These are phyloP conservation scores for Saccharomycopsis schoenii DNA, from an alignment of 805 yeast species.

Conservation along the genomic window DNA sequence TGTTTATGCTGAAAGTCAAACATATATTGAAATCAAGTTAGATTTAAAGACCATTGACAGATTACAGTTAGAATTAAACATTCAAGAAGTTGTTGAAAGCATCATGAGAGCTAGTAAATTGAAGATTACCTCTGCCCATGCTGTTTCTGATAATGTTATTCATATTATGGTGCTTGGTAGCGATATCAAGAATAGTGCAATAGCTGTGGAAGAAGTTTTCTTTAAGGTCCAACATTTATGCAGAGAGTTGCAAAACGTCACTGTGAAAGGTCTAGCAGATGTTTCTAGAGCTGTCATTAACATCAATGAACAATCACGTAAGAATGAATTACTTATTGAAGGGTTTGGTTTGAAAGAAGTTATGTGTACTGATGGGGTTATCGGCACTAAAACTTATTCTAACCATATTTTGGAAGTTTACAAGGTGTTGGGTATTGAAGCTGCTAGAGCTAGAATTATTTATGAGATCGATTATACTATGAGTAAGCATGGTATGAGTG, in stretches of 20 bases:
- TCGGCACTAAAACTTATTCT: slow-evolving; percentile 78
- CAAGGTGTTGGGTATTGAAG: slow-evolving; percentile 91
- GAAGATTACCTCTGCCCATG: slow-evolving; percentile 70
- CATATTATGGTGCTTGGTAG: slow-evolving; percentile 49
- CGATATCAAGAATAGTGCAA: slow-evolving; percentile 31
- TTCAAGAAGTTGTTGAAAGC: slow-evolving; percentile 81
- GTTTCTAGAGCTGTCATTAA: slow-evolving; percentile 95
- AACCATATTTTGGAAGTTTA: slow-evolving; percentile 88
- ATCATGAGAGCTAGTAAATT: slow-evolving; percentile 78
- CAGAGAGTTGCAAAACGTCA: slow-evolving; percentile 76
- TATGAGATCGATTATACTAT: slow-evolving; percentile 93
- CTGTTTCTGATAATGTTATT: slow-evolving; percentile 55
- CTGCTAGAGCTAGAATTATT: slow-evolving; percentile 89
- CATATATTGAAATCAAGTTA: slow-evolving; percentile 70
- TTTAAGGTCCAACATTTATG: slow-evolving; percentile 85
- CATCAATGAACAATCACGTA: slow-evolving; percentile 74
- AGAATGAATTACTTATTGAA: slow-evolving; percentile 84
- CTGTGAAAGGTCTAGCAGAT: slow-evolving; percentile 86
- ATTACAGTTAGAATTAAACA: slow-evolving; percentile 77
- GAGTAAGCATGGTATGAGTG: slow-evolving; percentile 99
- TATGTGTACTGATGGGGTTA: slow-evolving; percentile 95
- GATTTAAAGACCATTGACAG: slow-evolving; percentile 80
- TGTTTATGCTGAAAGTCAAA: slow-evolving; percentile 72
- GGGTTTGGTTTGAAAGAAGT: slow-evolving; percentile 95
- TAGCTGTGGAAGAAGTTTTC: slow-evolving; percentile 46